phyloP scores from a whole-genome alignment of 2,329 filamentous ascomycete genomes.

The Huntiella savannae region DNA sequence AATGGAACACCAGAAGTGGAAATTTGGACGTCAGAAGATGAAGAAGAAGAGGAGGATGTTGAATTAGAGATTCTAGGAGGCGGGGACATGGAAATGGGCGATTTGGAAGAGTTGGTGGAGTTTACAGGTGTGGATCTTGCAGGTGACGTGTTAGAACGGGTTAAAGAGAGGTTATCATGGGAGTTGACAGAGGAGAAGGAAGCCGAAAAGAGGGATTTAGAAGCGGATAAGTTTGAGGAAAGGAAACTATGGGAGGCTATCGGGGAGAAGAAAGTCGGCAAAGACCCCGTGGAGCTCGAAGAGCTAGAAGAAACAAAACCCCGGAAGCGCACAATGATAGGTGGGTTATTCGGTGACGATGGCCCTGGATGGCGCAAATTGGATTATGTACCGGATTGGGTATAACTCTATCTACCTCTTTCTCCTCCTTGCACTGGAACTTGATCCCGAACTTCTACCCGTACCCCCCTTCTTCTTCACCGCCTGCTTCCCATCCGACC shows the following conservation, averaged over 20 bases:
- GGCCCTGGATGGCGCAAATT: conserved; percentile 22
- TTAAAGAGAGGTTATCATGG: conserved; percentile 16
- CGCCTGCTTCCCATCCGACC: conserved; percentile 19
- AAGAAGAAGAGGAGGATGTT: conserved; percentile 13
- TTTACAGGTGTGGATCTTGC: conserved; percentile 24
- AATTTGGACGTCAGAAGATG: conserved; percentile 8
- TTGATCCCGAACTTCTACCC: conserved; percentile 12
- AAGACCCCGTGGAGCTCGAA: conserved; percentile 16
- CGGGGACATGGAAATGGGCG: conserved; percentile 12
- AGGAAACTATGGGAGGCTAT: conserved; percentile 27
- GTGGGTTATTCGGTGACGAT: neutral
- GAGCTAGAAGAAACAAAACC: neutral
- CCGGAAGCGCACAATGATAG: conserved; percentile 18
- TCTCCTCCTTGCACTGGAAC: conserved; percentile 5
- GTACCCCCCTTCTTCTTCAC: conserved; percentile 18
- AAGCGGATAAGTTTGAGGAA: conserved; percentile 24
- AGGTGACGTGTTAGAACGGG: conserved; percentile 20
- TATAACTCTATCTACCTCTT: neutral
- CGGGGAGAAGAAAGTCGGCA: conserved; percentile 20
- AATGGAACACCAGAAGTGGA: no score
- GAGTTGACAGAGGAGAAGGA: conserved; percentile 26
- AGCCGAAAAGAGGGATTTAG: conserved; percentile 25
- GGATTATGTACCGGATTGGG: conserved; percentile 25
- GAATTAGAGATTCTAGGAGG: neutral
- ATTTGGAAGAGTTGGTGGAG: conserved; percentile 20